These are phyloP conservation scores for Hydnum rufescens DNA, from an alignment of 768 basidiomycete species.

Conservation along the genomic window DNA sequence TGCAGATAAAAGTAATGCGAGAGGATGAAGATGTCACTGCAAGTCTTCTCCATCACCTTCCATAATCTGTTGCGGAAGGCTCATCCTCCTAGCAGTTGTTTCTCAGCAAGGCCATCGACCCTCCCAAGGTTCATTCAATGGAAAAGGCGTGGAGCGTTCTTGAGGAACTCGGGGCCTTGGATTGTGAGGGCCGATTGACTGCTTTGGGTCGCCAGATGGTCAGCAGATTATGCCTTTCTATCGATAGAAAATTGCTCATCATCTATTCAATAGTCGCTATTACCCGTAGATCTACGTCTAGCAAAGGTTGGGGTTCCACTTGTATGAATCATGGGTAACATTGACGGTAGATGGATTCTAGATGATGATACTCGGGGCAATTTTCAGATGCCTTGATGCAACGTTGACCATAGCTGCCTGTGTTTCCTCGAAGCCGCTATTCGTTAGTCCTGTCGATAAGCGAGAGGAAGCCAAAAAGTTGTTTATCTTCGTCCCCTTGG, in stretches of 20 bases:
- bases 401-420: slow-evolving; percentile 64
- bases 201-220: slow-evolving; percentile 70
- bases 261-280: slow-evolving; percentile 36
- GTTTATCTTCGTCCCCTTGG: slow-evolving; percentile 11
- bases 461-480: slow-evolving; percentile 62
- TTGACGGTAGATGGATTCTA: slow-evolving; percentile 13
- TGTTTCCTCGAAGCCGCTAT: slow-evolving; percentile 76
- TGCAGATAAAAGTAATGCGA: slow-evolving; percentile 65
- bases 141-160: slow-evolving; percentile 57
- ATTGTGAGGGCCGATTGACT: slow-evolving; percentile 42
- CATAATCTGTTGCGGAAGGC: too few species aligned
- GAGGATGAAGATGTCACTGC: slow-evolving; percentile 65
- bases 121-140: slow-evolving; percentile 56
- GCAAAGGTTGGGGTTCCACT: slow-evolving; percentile 38
- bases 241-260: neutral
- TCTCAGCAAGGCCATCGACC: slow-evolving; percentile 59
- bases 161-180: slow-evolving; percentile 60
- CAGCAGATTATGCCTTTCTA: slow-evolving; percentile 10
- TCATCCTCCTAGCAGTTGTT: slow-evolving; percentile 27
- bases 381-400: slow-evolving; percentile 70
- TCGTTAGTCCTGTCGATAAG: slow-evolving; percentile 62
- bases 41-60: slow-evolving; percentile 6
- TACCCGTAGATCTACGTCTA: slow-evolving; percentile 76
- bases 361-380: slow-evolving; percentile 74
- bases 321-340: neutral